phyloP scores from a whole-genome alignment of 345 rosid species.

The Laguncularia racemosa region DNA sequence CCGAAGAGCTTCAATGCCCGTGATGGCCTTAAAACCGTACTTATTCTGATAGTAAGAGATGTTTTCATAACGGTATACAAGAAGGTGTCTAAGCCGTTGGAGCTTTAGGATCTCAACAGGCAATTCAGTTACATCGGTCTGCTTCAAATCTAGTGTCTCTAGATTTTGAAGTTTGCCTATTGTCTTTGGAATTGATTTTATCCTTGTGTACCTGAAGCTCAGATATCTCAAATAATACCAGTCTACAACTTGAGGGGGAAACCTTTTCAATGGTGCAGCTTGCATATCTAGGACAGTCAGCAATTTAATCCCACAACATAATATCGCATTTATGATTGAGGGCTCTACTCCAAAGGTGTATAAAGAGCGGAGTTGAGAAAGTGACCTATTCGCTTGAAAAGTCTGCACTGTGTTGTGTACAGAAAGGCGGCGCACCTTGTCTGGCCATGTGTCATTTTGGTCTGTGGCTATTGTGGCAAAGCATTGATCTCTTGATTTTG shows the following conservation, averaged over 20 bases:
- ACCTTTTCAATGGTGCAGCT: constrained; percentile 20
- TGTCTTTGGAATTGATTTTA: constrained; percentile 22
- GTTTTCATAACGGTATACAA: constrained; percentile 26
- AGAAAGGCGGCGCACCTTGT: constrained; percentile 36
- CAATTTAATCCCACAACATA: constrained; percentile 15
- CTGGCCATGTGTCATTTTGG: constrained; percentile 12
- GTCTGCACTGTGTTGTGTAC: constrained; percentile 15
- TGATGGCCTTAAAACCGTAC: constrained; percentile 22
- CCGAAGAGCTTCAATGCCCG: constrained; percentile 18
- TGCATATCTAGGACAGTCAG: constrained; percentile 32
- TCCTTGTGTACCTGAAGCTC: constrained; percentile 27
- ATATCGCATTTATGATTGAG: background rate
- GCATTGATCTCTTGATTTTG: constrained; percentile 29
- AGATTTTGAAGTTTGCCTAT: constrained; percentile 34
- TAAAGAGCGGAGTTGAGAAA: constrained; percentile 29
- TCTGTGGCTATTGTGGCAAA: constrained; percentile 23
- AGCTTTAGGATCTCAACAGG: constrained; percentile 34
- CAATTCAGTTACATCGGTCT: constrained; percentile 23
- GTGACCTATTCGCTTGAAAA: constrained; percentile 6
- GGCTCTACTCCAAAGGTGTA: constrained; percentile 22
- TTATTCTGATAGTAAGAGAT: constrained; percentile 17
- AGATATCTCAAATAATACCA: constrained; percentile 24
- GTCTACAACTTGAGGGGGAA: constrained; percentile 24
- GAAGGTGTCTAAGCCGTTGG: constrained; percentile 25
- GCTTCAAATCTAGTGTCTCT: constrained; percentile 40